Base-by-base conservation (phyloP, 1,284 basidiomycete species). In the Agroathelia rolfsii region DNA sequence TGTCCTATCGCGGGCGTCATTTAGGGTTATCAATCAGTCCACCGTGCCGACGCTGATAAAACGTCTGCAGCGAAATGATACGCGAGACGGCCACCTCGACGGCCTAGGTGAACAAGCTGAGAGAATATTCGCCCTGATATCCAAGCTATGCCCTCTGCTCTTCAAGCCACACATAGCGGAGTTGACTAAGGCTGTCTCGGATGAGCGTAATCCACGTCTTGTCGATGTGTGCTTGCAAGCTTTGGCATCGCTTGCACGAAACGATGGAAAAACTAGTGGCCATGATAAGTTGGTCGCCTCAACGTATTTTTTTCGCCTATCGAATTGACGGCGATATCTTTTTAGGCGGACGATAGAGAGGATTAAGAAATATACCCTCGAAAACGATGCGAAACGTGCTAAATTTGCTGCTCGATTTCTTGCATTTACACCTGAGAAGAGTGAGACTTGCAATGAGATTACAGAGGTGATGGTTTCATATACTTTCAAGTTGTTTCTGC, bases 381-480 rank as follows among this genome's bases (percentile, higher is more conserved):
- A 73, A 7, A 67, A 74, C 1, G 74, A 81, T 20, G 61, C 64
- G 12, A 64, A 72, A 12, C 77, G 85, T 47, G 84, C 90, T 13
- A 97, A 97, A 54, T 93, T 87, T 53, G 87, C 90, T 0, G 76
- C 86, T 1, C 75, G 89, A 15, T 61, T 92, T 29, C 48, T 96
- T 6, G 74, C 82, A 0, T 66, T 69, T 41, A 63, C 64, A 25
- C 72, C 69, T 37, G 62, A 75, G 24, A 59, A 64, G 9, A 64
- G 71, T 4, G 63, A 68, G 1, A 41, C 68, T 0, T 76, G 76
- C 41, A 46, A 45, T 0, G 56, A 71, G 8, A 56, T 85, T 2
- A 65, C 88, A 27, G 71, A 83, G 41, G 90, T 90, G 40, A 38
- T n/a, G n/a, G n/a, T n/a, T n/a, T n/a, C n/a, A n/a, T n/a, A 68